Evolutionary conservation across 371 early-diverging fungal genomes (phyloP), one percentile per base, ranked within the genome.

Genomic region (Apophysomyces sp.): DNA sequence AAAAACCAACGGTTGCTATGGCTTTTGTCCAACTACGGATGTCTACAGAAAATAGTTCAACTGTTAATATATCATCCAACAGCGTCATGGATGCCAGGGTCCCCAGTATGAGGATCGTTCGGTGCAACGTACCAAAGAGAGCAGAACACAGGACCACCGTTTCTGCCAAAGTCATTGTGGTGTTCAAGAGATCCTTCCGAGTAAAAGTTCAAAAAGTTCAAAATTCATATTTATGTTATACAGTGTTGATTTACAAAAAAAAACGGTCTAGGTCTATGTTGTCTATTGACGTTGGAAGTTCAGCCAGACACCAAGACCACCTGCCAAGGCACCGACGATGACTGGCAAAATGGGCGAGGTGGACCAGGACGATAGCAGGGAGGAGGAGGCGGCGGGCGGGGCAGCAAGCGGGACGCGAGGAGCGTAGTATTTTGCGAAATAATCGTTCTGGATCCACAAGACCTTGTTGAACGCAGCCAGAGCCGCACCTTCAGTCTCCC

Each of bases 371-470:
- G 34, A 34, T 34, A 34, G 13, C 11, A 13, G 26, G 15, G 28
- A 28, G 27, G 32, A 30, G 12, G 34, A 5, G 3, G 60, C 52
- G 16, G 49, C 57, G 13, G 60, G 29, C 24, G 66, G 59, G 21
- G 71, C 36, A 3, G 49, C 58, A 24, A 51, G 13, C 13, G 37
- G 37, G 6, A n/a, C 27, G 57, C 71, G 67, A 12, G 74, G 76
- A 63, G 86, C 82, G 53, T 94, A 94, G 63, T 89, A 92, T 70
- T 86, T 86, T 36, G 89, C 86, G 74, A 94, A 94, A 55, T 89
- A 82, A 66, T 94, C 94, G 63, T 91, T 94, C 75, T 94, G 94
- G 57, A 94, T 82, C 94, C 94, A 94, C 24, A 94, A 78, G 34
- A 94, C 76, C 80, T 94, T 94, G 76, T 83, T 87, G 61, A 92